phyloP scores from a whole-genome alignment of 192 early-diverging fungal genomes.

The Linnemannia schmuckeri region DNA sequence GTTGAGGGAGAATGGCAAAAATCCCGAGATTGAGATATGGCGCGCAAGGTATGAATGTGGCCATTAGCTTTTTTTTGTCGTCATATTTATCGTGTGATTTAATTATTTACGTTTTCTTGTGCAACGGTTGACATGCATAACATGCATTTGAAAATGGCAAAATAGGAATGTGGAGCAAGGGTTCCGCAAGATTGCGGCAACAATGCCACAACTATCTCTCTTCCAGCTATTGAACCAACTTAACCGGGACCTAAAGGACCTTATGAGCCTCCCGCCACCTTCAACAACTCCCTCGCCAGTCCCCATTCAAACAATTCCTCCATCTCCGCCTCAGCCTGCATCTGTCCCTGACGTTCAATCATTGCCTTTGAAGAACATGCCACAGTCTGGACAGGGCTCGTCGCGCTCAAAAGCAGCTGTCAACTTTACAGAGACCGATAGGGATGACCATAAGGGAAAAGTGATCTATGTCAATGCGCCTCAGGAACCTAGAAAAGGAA shows the following conservation, averaged over 20 bases:
- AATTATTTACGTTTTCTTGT: neutral
- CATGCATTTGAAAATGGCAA: neutral
- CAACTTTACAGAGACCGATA: neutral
- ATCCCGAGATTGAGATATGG: constrained; percentile 51
- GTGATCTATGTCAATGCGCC: constrained; percentile 33
- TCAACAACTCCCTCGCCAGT: neutral
- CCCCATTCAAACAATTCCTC: neutral
- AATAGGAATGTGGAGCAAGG: constrained; percentile 51
- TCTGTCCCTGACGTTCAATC: neutral
- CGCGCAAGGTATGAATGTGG: constrained; percentile 24
- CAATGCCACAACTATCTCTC: constrained; percentile 35
- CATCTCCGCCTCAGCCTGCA: neutral
- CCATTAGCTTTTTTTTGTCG: neutral
- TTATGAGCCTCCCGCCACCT: constrained; percentile 24
- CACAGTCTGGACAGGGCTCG: neutral
- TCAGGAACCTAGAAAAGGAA: neutral
- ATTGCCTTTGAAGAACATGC: neutral
- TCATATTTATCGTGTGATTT: neutral
- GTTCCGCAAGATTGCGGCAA: constrained; percentile 32
- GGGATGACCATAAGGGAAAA: constrained; percentile 1
- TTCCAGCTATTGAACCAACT: constrained; percentile 53
- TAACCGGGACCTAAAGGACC: constrained; percentile 47
- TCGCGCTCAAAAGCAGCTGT: neutral
- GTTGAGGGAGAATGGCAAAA: constrained; percentile 32
- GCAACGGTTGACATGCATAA: neutral